phyloP scores from a whole-genome alignment of 1,284 basidiomycete genomes.

The Tausonia pullulans region DNA sequence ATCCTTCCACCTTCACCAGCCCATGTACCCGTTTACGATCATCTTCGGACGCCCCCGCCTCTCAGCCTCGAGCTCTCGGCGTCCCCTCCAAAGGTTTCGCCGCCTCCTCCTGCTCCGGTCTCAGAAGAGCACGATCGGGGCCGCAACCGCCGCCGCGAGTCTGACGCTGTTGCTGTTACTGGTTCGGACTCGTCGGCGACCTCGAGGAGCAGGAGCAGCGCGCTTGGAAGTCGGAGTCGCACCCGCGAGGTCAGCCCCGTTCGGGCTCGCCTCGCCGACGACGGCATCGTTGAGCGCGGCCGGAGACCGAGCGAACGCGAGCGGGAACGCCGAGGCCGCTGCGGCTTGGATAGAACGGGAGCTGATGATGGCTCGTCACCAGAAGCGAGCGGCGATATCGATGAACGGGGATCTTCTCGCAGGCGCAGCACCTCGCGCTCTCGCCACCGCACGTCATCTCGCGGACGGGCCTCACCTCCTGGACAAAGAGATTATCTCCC shows the following conservation, averaged over 20 bases:
- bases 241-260: not conserved
- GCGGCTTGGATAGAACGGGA: not conserved
- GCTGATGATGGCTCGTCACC: not conserved
- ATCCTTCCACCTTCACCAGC: not conserved
- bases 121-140: no score
- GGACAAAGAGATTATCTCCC: not conserved
- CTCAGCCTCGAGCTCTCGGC: not conserved
- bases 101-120: not conserved
- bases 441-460: not conserved
- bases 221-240: not conserved
- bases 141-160: not conserved
- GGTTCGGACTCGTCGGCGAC: not conserved
- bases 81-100: not conserved
- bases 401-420: not conserved
- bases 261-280: no score
- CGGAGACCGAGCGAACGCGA: not conserved
- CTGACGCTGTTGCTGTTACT: not conserved
- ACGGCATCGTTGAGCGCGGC: no score
- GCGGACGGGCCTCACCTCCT: not conserved
- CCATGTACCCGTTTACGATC: not conserved
- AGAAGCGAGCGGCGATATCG: not conserved
- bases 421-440: not conserved
- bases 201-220: conserved; percentile 3
- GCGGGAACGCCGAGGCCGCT: not conserved
- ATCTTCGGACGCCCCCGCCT: not conserved